phyloP scores from a whole-genome alignment of 768 basidiomycete genomes.

The Leccinum variicolor region DNA sequence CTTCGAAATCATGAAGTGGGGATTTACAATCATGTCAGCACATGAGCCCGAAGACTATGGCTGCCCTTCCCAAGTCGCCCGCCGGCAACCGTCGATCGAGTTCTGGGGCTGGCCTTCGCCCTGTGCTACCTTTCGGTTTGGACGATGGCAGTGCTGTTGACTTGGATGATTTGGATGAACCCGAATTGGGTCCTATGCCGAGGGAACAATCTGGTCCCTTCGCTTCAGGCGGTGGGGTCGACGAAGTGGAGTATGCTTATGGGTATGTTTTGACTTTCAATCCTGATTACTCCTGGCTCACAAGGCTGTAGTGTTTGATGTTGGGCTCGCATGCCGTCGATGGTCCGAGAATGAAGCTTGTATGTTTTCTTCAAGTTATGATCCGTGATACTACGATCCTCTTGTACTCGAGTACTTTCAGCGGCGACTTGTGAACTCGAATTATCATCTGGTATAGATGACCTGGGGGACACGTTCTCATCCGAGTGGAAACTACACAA shows the following conservation, averaged over 20 bases:
- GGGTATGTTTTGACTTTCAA: constrained; percentile 48
- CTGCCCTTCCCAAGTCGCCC: constrained; percentile 88
- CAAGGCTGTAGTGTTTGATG: constrained; percentile 19
- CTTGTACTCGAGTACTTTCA: neutral
- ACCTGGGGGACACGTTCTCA: neutral
- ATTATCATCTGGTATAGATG: neutral
- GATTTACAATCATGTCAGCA: constrained; percentile 49
- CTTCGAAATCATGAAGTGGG: neutral
- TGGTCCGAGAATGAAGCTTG: neutral
- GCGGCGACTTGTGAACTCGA: neutral
- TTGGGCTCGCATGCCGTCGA: neutral
- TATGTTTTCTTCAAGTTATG: neutral
- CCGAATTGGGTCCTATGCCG: constrained; percentile 72
- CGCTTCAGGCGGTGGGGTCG: constrained; percentile 76
- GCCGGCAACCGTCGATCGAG: constrained; percentile 79
- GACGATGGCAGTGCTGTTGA: constrained; percentile 75
- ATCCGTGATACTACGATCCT: neutral
- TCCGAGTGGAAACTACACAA: neutral
- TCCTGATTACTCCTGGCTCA: constrained; percentile 8
- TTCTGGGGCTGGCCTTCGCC: constrained; percentile 79
- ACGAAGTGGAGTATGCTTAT: constrained; percentile 88
- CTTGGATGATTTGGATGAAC: constrained; percentile 67
- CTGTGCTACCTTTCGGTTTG: constrained; percentile 73
- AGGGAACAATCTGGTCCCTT: constrained; percentile 73
- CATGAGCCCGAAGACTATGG: constrained; percentile 95